Base-by-base conservation (phyloP, 306 rosid genomes). In the Vicia faba region DNA sequence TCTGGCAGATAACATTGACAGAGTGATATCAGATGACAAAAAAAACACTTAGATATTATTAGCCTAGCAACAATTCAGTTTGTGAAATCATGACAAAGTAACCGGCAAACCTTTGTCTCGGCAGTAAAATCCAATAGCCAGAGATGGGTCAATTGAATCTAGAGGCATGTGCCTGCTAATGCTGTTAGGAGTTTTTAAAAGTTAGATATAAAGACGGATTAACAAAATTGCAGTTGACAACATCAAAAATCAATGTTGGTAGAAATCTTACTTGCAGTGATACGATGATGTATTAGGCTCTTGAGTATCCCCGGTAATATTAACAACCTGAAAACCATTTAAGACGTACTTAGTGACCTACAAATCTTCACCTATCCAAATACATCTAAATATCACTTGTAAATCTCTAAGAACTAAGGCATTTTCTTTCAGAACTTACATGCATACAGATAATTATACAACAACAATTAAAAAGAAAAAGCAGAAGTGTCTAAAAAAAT, bases 111-210 rank as follows among this genome's bases (percentile, higher is more conserved):
- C 96, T 90, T 84, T 90, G 76, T 86, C 87, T 20, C 90, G 95
- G 74, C 99, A 93, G 80, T 89, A 93, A 83, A 93, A 93, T 65
- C 99, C 99, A 72, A 93, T 84, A 44, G 99, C 99, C 73, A 93
- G 72, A 59, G 99, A 93, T 63, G 99, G 89, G 80, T 93, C 99
- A 41, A 93, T 85, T 12, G 88, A 76, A 59, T 90, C 96, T 33
- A 93, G 77, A 28, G 89, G 85, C 3, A 89, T 84, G 79, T 88
- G 91, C 50, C 91, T 84, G 60, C 81, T 31, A 59, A 85, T 63
- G 65, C 97, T 91, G 85, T 73, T 56, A 61, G 29, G 39, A 66
- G 39, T 39, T 66, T 63, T 25, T 12, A 20, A 20, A 65, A 19
- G 64, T 11, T 71, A 39, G 50, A 56, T 54, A 31, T 19, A 40